Evolutionary conservation across 768 basidiomycete genomes (phyloP).

Genomic region (Auricularia cornea): DNA sequence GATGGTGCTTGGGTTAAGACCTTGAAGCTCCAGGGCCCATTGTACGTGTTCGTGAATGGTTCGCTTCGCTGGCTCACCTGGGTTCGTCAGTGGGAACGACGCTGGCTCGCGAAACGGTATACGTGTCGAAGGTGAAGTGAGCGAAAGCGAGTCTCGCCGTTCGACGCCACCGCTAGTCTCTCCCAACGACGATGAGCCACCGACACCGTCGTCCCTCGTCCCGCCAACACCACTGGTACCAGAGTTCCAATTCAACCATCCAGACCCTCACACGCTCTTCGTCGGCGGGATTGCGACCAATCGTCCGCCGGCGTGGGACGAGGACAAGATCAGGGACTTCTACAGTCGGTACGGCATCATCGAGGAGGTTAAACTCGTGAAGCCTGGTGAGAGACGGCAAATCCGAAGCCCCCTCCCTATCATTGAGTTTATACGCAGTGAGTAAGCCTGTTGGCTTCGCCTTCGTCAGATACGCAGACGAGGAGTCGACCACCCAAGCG

Average conservation of each 20-base stretch:
- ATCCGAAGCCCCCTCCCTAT: neutral
- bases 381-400: conserved; percentile 42
- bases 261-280: conserved; percentile 65
- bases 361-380: conserved; percentile 55
- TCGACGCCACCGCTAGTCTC: neutral
- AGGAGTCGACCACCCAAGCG: conserved; percentile 57
- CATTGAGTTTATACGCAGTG: conserved; percentile 26
- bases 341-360: conserved; percentile 61
- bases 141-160: neutral
- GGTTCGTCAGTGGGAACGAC: neutral
- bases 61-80: neutral
- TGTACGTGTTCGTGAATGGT: neutral
- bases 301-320: conserved; percentile 60
- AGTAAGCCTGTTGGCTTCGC: conserved; percentile 67
- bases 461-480: conserved; percentile 63
- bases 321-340: conserved; percentile 46
- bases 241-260: conserved; percentile 23
- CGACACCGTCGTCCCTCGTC: neutral
- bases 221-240: neutral
- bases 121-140: neutral
- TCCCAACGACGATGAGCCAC: neutral
- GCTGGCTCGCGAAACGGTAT: neutral
- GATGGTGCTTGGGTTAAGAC: neutral
- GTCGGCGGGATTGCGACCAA: conserved; percentile 66
- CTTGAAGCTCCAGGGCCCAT: neutral